Base-by-base conservation (phyloP, 805 yeast genomes). In the Lachancea mirantina region DNA sequence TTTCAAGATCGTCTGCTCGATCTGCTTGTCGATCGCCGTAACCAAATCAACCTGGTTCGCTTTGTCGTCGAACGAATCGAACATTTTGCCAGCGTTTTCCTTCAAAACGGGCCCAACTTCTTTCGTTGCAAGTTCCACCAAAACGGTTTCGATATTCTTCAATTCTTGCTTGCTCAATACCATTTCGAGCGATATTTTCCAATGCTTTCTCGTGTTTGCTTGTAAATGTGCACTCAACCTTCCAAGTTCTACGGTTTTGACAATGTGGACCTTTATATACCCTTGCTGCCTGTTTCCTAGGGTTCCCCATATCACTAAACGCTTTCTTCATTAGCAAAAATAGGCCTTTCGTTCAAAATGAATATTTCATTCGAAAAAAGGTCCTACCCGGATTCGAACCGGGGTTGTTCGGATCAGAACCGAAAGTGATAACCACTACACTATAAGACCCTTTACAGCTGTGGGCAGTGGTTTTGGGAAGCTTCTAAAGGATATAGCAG, bases 331-430 rank as follows among this genome's bases (percentile, higher is more conserved):
- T 19, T 19, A 19, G 22, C 22, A 19, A 19, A 19, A 19, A 19
- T n/a, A n/a, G n/a, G n/a, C n/a, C n/a, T n/a, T n/a, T n/a, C n/a
- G 22, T 19, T 8, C 8, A 19, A 19, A 8, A 19, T 19, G 10
- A 8, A 19, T 19, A 8, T 19, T 19, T 19, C 22, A 19, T 8
- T 8, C 47, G 49, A 58, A 53, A 46, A 33, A 22, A 75, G 82
- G 80, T 76, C 83, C 76, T 71, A 72, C 83, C 82, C 82, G 82
- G 84, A 74, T 74, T 76, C 84, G 84, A 76, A 76, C 83, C 72
- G 81, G 81, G 80, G 84, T 76, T 74, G 70, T 57, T 59, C 72
- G 74, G 73, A 67, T 68, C 74, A 68, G 65, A 68, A 68, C 74
- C 74, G 71, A 67, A 62, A 56, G 74, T 68, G 74, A 68, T 68